phyloP scores from a whole-genome alignment of 2,329 filamentous ascomycete species.

The Talaromyces sp. region DNA sequence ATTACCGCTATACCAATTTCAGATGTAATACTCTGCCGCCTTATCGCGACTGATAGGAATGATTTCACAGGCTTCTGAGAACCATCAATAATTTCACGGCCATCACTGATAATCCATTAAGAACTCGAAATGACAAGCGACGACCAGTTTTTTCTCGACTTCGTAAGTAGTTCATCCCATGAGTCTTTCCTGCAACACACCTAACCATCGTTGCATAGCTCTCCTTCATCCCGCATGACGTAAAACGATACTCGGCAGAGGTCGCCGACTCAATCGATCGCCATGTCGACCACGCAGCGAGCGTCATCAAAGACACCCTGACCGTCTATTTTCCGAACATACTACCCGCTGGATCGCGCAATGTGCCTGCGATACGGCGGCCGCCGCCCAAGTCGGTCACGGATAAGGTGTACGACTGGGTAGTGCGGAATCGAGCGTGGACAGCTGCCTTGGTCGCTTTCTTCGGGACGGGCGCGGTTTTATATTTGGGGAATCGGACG shows the following conservation, averaged over 20 bases:
- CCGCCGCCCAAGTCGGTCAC: constrained; percentile 43
- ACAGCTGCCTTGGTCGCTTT: constrained; percentile 69
- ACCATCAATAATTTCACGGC: background rate
- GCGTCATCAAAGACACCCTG: constrained; percentile 65
- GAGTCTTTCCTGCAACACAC: background rate
- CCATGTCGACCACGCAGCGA: constrained; percentile 73
- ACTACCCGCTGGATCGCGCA: constrained; percentile 53
- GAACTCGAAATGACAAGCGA: constrained; percentile 66
- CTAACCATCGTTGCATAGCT: constrained; percentile 41
- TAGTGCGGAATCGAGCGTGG: constrained; percentile 67
- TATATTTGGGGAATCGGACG: constrained; percentile 61
- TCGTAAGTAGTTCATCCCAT: constrained; percentile 53
- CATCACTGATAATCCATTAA: background rate
- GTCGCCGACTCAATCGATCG: constrained; percentile 77
- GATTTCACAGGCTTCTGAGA: background rate
- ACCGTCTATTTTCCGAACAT: constrained; percentile 65
- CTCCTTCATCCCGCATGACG: constrained; percentile 59
- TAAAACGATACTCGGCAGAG: constrained; percentile 66
- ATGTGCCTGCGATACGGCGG: constrained; percentile 22
- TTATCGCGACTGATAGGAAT: constrained; percentile 2
- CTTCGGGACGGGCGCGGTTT: constrained; percentile 59
- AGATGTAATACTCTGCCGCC: background rate
- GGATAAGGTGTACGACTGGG: constrained; percentile 66
- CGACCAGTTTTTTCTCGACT: constrained; percentile 73
- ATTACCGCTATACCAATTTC: background rate